Evolutionary conservation across 495 filamentous ascomycete species (phyloP), one percentile per base, ranked within the genome.

Genomic region (Tuber aestivum): DNA sequence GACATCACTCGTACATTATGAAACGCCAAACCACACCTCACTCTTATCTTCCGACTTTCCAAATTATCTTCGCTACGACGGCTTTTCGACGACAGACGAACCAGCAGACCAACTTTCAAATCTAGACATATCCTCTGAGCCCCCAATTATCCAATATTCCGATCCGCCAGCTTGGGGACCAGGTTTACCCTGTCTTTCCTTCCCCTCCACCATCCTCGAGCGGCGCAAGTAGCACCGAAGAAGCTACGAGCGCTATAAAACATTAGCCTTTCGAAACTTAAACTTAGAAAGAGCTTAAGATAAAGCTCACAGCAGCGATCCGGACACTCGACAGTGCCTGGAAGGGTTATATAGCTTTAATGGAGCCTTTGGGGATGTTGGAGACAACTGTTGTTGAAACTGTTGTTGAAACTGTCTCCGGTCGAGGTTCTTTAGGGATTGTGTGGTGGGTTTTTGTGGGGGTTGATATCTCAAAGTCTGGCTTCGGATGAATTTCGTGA

Each of bases 231-330:
- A 78, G 16, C 3, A 48, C 77, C 0, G 70, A 61, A 14, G 70
- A 78, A 9, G 77, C 70, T 73, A 71, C 70, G 21, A 77, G 61
- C 9, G 75, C 77, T 78, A 77, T 1, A 37, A 21, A 44, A 32
- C 10, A 41, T 77, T 4, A 75, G 69, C 37, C 27, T 40, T 32
- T n/a, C 23, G 10, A 61, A 4, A 44, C n/a, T 68, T 10, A n/a
- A 42, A 16, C 50, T 61, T 6, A 18, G 27, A 9, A 65, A 32
- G 69, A 10, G 18, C 20, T 16, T 3, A 41, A 8, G 9, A 38
- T 32, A 44, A 65, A 42, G 68, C 77, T 73, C 40, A 78, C 77
- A 73, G 40, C 77, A 78, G 14, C 75, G 75, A 44, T 78, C 74
- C 14, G 74, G 41, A 38, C 77, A 78, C 38, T 78, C 77, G 16